phyloP scores from a whole-genome alignment of 192 early-diverging fungal genomes.

The Polychytrium aggregatum region DNA sequence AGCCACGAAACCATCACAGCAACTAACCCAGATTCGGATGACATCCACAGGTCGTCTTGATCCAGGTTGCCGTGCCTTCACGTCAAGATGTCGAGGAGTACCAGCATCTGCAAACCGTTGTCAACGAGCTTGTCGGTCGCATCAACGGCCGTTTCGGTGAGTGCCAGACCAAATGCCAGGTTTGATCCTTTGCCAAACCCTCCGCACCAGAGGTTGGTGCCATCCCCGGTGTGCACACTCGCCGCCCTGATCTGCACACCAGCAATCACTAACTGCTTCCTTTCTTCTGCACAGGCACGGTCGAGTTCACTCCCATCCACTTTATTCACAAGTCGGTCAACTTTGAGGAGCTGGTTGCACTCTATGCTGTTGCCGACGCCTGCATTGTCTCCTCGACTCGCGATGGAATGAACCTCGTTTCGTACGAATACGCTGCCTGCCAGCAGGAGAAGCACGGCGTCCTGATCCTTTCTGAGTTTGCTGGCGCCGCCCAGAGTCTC shows the following conservation, averaged over 20 bases:
- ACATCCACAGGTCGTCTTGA: constrained; percentile 61
- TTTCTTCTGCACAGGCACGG: constrained; percentile 38
- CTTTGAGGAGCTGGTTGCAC: constrained; percentile 89
- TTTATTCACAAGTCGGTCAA: constrained; percentile 93
- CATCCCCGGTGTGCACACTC: too few species aligned
- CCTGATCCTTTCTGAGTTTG: constrained; percentile 93
- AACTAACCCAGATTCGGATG: too few species aligned
- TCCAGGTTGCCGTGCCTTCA: constrained; percentile 97
- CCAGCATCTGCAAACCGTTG: constrained; percentile 79
- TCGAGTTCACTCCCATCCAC: constrained; percentile 97
- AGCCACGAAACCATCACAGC: too few species aligned
- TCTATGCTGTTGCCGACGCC: constrained; percentile 93
- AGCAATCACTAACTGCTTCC: too few species aligned
- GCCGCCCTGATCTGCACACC: too few species aligned
- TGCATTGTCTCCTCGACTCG: constrained; percentile 96
- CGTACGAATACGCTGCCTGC: constrained; percentile 95
- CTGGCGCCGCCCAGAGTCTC: constrained; percentile 94
- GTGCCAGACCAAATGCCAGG: too few species aligned
- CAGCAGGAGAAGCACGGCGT: constrained; percentile 85
- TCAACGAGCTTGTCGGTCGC: constrained; percentile 94
- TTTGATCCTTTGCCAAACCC: too few species aligned
- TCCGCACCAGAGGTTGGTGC: too few species aligned
- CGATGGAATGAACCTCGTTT: constrained; percentile 99
- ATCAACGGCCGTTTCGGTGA: constrained; percentile 92
- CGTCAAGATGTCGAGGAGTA: constrained; percentile 99